Evolutionary conservation across 139 green algal genomes (phyloP).

Genomic region (Chlorella sorokiniana): DNA sequence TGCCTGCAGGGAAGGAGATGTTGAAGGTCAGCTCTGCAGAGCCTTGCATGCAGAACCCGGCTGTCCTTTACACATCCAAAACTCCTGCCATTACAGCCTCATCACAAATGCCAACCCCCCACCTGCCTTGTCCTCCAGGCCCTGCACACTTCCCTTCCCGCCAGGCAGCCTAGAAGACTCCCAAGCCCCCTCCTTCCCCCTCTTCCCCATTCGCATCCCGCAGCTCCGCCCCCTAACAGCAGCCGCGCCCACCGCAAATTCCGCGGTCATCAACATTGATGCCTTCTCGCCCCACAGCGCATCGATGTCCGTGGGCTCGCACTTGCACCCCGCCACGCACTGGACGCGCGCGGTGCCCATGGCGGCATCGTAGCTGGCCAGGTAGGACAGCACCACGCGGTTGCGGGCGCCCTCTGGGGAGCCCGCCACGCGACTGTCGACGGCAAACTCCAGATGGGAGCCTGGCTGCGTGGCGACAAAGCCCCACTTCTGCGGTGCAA

Average conservation of each 20-base stretch:
- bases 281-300: slow-evolving; percentile 16
- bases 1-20: not conserved
- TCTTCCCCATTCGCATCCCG: not conserved
- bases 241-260: not conserved
- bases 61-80: no score
- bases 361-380: slow-evolving; percentile 5
- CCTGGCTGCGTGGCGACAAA: not conserved
- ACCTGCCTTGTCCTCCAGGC: no score
- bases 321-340: slow-evolving; percentile 6
- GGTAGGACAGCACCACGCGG: slow-evolving; percentile 11
- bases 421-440: slow-evolving; percentile 1
- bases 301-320: not conserved
- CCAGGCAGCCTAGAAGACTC: not conserved
- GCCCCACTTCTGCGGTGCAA: slow-evolving; percentile 8
- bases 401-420: not conserved
- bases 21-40: not conserved
- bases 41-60: no score
- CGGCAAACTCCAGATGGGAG: not conserved
- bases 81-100: no score
- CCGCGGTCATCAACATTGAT: slow-evolving; percentile 16
- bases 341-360: not conserved
- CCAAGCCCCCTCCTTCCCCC: not conserved
- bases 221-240: not conserved
- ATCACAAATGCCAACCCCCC: no score
- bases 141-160: not conserved